Base-by-base conservation (phyloP, 2,329 filamentous ascomycete species). In the Sclerotinia glacialis region DNA sequence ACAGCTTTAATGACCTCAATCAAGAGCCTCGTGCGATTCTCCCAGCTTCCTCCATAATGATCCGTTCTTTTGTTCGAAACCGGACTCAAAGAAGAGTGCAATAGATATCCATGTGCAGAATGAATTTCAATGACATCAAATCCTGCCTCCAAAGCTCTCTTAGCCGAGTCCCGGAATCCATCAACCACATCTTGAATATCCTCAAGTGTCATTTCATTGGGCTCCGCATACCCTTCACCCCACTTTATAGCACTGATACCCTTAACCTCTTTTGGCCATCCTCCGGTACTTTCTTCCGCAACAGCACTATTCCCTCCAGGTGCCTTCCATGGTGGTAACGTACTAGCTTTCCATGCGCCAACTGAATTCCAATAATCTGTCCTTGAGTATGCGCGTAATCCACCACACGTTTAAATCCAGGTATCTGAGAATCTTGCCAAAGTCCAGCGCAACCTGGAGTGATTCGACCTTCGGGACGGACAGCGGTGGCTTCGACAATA, bases 291-390 rank as follows among this genome's bases (percentile, higher is more conserved):
- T 40, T 72, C 68, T 2, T 68, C 70, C 2, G 78, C 78, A 0
- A 76, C 65, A 1, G 67, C 69, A 18, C 68, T 71, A 67, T 76
- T 77, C 11, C 68, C 75, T 14, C 66, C 46, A 1, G 65, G 60
- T 50, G 65, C 58, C 5, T 79, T 64, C 77, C 77, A 80, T 0
- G 78, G 78, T 1, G 78, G 74, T 2, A 77, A 65, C 3, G 72
- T 75, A 49, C 74, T 76, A 2, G 77, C 78, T 68, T 80, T 80
- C 14, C 79, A 72, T 91, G 88, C 2, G 79, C 87, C n/a, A 91
- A 79, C 75, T 89, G 90, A 64, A 93, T 86, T 40, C 83, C 89
- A 64, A 92, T 86, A 54, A 87, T 83, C 73, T 89, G 87, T 72
- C 79, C 82, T 67, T 84, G 82, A 4, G 68, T 69, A 72, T 84